Base-by-base conservation (phyloP, 1,284 basidiomycete genomes). In the Sporisorium reilianum region DNA sequence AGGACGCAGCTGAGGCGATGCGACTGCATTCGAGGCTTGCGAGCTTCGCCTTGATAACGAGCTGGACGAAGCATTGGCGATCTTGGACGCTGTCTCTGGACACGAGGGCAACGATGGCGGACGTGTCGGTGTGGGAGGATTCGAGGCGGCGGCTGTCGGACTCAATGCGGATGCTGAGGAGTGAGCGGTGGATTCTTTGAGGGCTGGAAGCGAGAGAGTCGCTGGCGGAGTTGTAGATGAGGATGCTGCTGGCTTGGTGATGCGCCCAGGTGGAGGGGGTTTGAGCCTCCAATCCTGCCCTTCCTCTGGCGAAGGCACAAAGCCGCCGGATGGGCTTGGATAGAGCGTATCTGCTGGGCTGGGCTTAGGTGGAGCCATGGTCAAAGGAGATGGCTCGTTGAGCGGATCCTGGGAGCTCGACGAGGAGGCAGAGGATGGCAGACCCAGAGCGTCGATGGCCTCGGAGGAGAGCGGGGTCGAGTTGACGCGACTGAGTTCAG, bases 241-340 rank as follows among this genome's bases (percentile, higher is more conserved):
- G 36, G 60, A 23, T 34, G 62, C 12, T 32, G 62, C 30, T 32
- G 50, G 11, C 20, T 44, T 63, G 42, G 28, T 28, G 22, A 14
- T 54, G n/a, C 71, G 71, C 11, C 65, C 71, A n/a, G 71, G 50
- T 25, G 76, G 76, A 30, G 76, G 67, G 18, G 72, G 62, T 44
- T 71, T 75, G 46, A 78, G 64, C n/a, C 69, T 57, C 76, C 76
- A 78, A 52, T 78, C 76, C 45, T 75, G 68, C 11, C 75, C 75
- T 42, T 77, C 75, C 28, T 77, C 76, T 3, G 76, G 76, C 3
- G 73, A 68, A 18, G 76, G 76, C 5, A 78, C 76, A 46, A 78
- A 78, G 20, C 76, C 76, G 18, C 76, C 76, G 3, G 76, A 78
- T 4, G 76, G 76, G 20, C 71, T 75, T 0, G 76, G 76, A 34